phyloP scores from a whole-genome alignment of 169 alveolate species.

The Plasmodium yoelii region DNA sequence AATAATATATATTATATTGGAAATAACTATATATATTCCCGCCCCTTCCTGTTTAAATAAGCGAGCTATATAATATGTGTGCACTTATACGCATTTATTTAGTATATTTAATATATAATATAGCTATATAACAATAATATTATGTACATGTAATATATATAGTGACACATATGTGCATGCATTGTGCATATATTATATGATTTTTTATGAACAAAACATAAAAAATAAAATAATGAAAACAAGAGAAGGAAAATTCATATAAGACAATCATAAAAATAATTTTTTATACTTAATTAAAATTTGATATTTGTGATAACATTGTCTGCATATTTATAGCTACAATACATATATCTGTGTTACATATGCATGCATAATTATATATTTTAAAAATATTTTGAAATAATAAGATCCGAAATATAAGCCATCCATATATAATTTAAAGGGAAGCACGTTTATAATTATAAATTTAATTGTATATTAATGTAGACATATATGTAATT shows the following conservation, averaged over 20 bases:
- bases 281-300: conserved; percentile 3
- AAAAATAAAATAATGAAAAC: conserved; percentile 6
- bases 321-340: conserved; percentile 2
- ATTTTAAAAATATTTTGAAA: neutral
- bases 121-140: too few species aligned
- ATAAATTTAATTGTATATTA: neutral
- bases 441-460: neutral
- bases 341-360: neutral
- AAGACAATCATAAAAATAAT: conserved; percentile 2
- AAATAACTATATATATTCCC: too few species aligned
- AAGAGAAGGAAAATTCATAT: conserved; percentile 45
- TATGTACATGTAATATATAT: neutral
- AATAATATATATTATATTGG: too few species aligned
- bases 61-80: neutral
- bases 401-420: conserved; percentile 11
- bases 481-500: neutral
- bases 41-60: too few species aligned
- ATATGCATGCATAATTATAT: conserved; percentile 17
- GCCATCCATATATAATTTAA: conserved; percentile 17
- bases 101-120: too few species aligned
- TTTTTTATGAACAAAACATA: conserved; percentile 39
- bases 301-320: neutral
- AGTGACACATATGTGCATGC: neutral
- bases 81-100: conserved; percentile 64
- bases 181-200: neutral